Base-by-base conservation (phyloP, 2,329 filamentous ascomycete species). In the Xylaria digitata region DNA sequence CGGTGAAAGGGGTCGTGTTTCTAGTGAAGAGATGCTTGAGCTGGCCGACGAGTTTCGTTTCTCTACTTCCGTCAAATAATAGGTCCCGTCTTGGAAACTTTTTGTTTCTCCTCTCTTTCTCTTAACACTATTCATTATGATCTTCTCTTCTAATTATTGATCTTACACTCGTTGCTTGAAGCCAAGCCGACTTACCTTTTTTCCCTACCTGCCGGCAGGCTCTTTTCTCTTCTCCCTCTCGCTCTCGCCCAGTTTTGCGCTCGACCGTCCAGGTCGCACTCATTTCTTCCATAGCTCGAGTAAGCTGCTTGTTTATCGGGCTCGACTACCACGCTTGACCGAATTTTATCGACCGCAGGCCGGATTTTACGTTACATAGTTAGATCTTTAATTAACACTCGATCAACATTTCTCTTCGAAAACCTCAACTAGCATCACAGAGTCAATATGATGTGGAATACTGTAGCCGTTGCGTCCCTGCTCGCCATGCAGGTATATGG, bases 381-480 rank as follows among this genome's bases (percentile, higher is more conserved):
- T 45, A 26, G 42, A 58, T 42, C 66, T 45, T 49, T 49, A 61
- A 61, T 65, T 50, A 11, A 59, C n/a, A 48, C 6, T 43, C 26
- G 15, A 48, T 56, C 57, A 26, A 42, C 21, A 30, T 37, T 52
- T 15, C 0, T 23, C 17, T 34, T 56, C 8, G n/a, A 62, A 32
- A 32, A 49, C 43, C 4, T 30, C 11, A 49, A 11, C 26, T 37
- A 46, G 17, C 8, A 62, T 32, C 19, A 37, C 37, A 42, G 42
- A 52, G 61, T 30, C 72, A 77, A 67, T 34, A 82, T 83, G 81
- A 66, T 79, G 67, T 79, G 79, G 78, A 75, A 76, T 66, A 74
- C 74, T 34, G 68, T 73, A 55, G 67, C 81, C 23, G 70, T 78
- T 32, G 76, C 76, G 50, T 75, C 79, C 61, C 72, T 81, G 68